Conservation (phyloP, 768 basidiomycete species). For the Rhizopogon salebrosus region DNA sequence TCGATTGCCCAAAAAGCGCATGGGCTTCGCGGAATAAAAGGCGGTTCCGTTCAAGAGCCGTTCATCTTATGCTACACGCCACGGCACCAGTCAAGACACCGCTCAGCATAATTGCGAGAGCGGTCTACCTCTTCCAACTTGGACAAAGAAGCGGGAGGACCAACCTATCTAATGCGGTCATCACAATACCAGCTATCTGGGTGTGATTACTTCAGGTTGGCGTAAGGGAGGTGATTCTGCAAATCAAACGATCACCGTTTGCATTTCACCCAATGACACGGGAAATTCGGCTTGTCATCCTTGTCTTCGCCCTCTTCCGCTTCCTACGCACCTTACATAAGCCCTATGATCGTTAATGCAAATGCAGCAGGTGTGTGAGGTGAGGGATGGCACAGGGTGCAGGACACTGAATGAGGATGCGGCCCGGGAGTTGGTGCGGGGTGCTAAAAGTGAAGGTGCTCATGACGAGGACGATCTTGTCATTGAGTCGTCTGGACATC, state of each 20-base stretch:
- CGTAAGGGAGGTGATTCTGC: constrained; percentile 62
- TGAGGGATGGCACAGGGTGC: too few species aligned
- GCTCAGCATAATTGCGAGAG: not conserved
- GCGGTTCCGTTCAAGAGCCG: not conserved
- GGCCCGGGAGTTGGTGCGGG: too few species aligned
- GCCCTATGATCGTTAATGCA: not conserved
- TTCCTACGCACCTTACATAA: constrained; percentile 23
- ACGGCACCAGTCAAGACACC: not conserved
- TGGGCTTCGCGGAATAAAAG: too few species aligned
- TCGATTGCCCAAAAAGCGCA: not conserved
- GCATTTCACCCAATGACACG: constrained; percentile 51
- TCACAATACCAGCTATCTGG: constrained; percentile 58
- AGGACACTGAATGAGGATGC: too few species aligned
- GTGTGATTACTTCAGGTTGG: constrained; percentile 48
- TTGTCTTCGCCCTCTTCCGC: constrained; percentile 49
- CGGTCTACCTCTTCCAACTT: constrained; percentile 32
- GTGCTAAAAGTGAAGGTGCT: too few species aligned
- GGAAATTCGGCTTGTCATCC: constrained; percentile 50
- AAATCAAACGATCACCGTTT: constrained; percentile 9
- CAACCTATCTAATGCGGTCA: constrained; percentile 41
- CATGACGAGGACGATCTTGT: constrained; percentile 38
- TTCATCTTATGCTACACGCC: not conserved
- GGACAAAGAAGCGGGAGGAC: constrained; percentile 23
- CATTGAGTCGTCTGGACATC: constrained; percentile 29
- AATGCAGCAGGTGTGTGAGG: too few species aligned